These are phyloP conservation scores for Patellifolia procumbens DNA, from an alignment of 179 eudicot genomes.

Conservation along the genomic window DNA sequence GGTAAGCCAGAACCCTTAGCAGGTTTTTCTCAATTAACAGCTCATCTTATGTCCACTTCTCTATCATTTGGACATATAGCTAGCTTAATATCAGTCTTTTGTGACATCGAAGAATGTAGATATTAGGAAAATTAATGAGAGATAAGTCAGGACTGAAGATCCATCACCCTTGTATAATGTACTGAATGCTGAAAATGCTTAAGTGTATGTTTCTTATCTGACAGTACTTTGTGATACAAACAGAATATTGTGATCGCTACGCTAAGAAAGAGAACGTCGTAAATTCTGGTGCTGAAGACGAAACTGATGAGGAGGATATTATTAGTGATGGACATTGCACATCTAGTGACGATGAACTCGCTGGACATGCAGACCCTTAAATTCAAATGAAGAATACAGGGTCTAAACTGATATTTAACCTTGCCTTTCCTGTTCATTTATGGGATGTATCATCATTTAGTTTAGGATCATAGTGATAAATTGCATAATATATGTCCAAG, in stretches of 20 bases:
- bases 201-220: background rate
- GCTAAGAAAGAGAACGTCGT: conserved; percentile 40
- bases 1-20: no score
- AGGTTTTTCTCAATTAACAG: no score
- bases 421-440: background rate
- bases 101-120: background rate
- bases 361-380: conserved; percentile 43
- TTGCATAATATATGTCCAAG: conserved; percentile 5
- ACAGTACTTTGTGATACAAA: background rate
- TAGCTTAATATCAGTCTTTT: background rate
- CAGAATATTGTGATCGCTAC: conserved; percentile 47
- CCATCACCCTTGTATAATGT: background rate
- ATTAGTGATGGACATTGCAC: conserved; percentile 36
- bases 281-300: conserved; percentile 31
- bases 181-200: background rate
- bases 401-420: background rate
- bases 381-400: background rate
- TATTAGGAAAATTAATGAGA: background rate
- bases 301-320: conserved; percentile 40
- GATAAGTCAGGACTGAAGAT: background rate
- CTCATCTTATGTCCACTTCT: no score
- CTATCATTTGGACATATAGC: background rate
- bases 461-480: conserved; percentile 17
- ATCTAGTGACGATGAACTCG: conserved; percentile 49
- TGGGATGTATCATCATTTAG: conserved; percentile 5